phyloP scores from a whole-genome alignment of 805 yeast genomes.

The Lachancea nothofagi region DNA sequence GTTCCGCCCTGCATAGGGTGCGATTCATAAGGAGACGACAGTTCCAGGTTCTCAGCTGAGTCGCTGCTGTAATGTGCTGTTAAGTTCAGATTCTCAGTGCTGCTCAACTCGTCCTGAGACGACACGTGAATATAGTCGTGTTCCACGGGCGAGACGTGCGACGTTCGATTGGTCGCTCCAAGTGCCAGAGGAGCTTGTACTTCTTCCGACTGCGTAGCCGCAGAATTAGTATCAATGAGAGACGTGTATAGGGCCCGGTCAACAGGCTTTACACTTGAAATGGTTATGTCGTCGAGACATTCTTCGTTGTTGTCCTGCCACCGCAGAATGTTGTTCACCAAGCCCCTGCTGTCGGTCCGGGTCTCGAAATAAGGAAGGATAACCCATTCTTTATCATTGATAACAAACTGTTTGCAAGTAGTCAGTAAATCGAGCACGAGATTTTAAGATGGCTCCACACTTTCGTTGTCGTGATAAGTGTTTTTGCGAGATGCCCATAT shows the following conservation, averaged over 20 bases:
- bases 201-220: background rate
- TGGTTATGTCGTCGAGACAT: conserved; percentile 19
- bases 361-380: conserved; percentile 25
- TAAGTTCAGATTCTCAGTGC: conserved; percentile 25
- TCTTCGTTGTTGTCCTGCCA: conserved; percentile 16
- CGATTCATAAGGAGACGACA: background rate
- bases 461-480: too few species aligned
- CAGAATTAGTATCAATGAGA: too few species aligned
- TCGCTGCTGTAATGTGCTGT: conserved; percentile 4
- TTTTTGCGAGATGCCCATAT: background rate
- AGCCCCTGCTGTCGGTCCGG: conserved; percentile 20
- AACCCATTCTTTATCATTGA: conserved; percentile 25
- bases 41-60: background rate
- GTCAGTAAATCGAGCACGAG: conserved; percentile 5
- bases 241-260: background rate
- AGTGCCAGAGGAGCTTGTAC: too few species aligned
- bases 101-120: conserved; percentile 28
- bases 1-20: background rate
- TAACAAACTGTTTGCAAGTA: conserved; percentile 15
- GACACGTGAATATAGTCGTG: conserved; percentile 27
- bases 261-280: conserved; percentile 6
- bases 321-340: conserved; percentile 21
- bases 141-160: conserved; percentile 1
- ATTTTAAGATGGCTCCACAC: too few species aligned
- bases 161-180: too few species aligned